These are phyloP conservation scores for Pisolithus sp. DNA, from an alignment of 768 basidiomycete species.

Conservation along the genomic window DNA sequence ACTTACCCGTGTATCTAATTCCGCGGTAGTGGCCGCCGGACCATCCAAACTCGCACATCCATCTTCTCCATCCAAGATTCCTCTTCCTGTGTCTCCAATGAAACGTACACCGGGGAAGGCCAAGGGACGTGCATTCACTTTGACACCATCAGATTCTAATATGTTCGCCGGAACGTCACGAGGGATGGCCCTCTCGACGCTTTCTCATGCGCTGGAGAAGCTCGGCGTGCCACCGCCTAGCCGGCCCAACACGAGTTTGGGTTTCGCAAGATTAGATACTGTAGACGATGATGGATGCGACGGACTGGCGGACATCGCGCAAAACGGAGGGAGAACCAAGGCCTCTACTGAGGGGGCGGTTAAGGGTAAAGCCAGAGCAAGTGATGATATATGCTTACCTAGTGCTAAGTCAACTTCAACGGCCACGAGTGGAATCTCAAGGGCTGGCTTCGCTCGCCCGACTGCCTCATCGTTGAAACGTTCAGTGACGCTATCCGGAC, in stretches of 20 bases:
- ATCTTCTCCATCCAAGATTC: conserved; percentile 26
- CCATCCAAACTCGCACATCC: conserved; percentile 2
- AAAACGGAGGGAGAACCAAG: background rate
- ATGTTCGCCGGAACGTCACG: conserved; percentile 3
- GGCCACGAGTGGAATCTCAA: conserved; percentile 1
- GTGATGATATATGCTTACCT: conserved; percentile 16
- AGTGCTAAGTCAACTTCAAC: background rate
- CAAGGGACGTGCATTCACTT: conserved; percentile 3
- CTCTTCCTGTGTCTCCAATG: conserved; percentile 16
- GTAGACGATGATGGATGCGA: conserved; percentile 22
- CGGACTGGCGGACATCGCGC: background rate
- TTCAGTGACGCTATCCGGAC: conserved; percentile 11
- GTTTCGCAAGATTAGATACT: conserved; percentile 38
- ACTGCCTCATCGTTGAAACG: conserved; percentile 28
- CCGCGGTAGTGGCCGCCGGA: background rate
- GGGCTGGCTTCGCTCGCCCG: conserved; percentile 20
- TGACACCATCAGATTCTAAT: background rate
- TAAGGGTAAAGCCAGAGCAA: conserved; percentile 11
- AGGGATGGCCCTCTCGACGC: conserved; percentile 48
- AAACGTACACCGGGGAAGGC: conserved; percentile 9
- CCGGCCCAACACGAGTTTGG: conserved; percentile 65
- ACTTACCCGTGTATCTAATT: conserved; percentile 3
- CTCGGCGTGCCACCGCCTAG: conserved; percentile 60
- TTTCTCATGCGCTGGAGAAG: conserved; percentile 65
- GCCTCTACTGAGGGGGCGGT: conserved; percentile 11